Evolutionary conservation across 2,329 filamentous ascomycete genomes (phyloP).

Genomic region (Ophiostoma ips): DNA sequence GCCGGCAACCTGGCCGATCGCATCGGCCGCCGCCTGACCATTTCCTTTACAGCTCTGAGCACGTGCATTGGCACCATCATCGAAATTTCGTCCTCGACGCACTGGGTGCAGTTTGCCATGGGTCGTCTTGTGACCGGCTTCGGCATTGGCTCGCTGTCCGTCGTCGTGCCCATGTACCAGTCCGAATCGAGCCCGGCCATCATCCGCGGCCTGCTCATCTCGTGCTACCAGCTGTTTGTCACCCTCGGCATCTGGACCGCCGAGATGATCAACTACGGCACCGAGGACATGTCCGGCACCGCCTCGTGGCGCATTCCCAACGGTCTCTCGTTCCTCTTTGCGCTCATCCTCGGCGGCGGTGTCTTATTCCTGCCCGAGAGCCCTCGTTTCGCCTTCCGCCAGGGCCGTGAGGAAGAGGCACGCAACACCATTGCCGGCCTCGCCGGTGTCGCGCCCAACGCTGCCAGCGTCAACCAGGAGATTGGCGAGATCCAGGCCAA

Average conservation of each 20-base stretch:
- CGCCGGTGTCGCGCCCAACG: background rate
- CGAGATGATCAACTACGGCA: slow-evolving; percentile 51
- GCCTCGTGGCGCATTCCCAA: slow-evolving; percentile 50
- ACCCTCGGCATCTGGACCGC: slow-evolving; percentile 58
- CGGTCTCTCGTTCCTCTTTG: slow-evolving; percentile 52
- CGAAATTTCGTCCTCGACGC: slow-evolving; percentile 39
- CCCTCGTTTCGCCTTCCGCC: slow-evolving; percentile 57
- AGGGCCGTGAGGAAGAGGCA: slow-evolving; percentile 39
- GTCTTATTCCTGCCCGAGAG: slow-evolving; percentile 59
- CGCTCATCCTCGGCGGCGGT: slow-evolving; percentile 48
- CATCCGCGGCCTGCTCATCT: slow-evolving; percentile 51
- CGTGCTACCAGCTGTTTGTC: slow-evolving; percentile 58
- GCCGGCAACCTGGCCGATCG: background rate
- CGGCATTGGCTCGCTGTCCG: slow-evolving; percentile 58
- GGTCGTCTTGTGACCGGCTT: slow-evolving; percentile 52
- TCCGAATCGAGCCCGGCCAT: slow-evolving; percentile 55
- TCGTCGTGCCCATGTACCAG: slow-evolving; percentile 59
- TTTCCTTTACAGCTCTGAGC: slow-evolving; percentile 46
- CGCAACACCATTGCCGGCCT: slow-evolving; percentile 31
- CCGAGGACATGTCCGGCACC: slow-evolving; percentile 35
- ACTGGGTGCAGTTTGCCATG: slow-evolving; percentile 53
- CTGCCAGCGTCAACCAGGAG: slow-evolving; percentile 29
- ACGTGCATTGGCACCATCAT: slow-evolving; percentile 54
- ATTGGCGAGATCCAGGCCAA: slow-evolving; percentile 42
- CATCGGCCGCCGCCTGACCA: slow-evolving; percentile 47